Evolutionary conservation across 352 stramenopile species (phyloP).

Genomic region (Globisporangium irregulare): DNA sequence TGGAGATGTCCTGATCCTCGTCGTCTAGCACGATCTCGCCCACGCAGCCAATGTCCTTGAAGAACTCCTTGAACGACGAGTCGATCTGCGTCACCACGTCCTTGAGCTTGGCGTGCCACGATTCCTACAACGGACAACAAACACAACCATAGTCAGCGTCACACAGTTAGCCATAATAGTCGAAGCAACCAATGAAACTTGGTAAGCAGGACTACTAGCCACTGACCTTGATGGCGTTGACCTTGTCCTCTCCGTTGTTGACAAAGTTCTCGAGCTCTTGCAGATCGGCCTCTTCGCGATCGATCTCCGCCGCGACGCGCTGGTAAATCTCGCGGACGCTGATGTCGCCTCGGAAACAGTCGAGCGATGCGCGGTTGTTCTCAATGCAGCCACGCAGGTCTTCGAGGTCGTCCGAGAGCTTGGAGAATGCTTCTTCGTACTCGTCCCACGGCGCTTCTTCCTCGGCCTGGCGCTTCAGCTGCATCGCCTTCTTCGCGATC

Average conservation of each 20-base stretch:
- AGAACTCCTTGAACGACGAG: constrained; percentile 79
- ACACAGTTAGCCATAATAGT: neutral
- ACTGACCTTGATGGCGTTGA: constrained; percentile 71
- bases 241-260: constrained; percentile 54
- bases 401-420: constrained; percentile 72
- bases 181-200: neutral
- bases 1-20: constrained; percentile 76
- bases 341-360: constrained; percentile 79
- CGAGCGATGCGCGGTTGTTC: constrained; percentile 79
- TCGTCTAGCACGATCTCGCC: constrained; percentile 81
- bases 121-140: constrained; percentile 27
- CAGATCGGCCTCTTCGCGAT: constrained; percentile 53
- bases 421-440: constrained; percentile 58
- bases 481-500: constrained; percentile 60
- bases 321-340: constrained; percentile 75
- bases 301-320: constrained; percentile 61
- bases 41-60: constrained; percentile 83
- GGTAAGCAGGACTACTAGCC: neutral
- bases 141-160: neutral
- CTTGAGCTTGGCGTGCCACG: constrained; percentile 66
- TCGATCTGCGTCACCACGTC: constrained; percentile 82
- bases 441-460: constrained; percentile 60
- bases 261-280: constrained; percentile 62
- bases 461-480: constrained; percentile 65
- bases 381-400: constrained; percentile 75